Conservation (phyloP, 208 protist species). For the Porcisia hertigi region DNA sequence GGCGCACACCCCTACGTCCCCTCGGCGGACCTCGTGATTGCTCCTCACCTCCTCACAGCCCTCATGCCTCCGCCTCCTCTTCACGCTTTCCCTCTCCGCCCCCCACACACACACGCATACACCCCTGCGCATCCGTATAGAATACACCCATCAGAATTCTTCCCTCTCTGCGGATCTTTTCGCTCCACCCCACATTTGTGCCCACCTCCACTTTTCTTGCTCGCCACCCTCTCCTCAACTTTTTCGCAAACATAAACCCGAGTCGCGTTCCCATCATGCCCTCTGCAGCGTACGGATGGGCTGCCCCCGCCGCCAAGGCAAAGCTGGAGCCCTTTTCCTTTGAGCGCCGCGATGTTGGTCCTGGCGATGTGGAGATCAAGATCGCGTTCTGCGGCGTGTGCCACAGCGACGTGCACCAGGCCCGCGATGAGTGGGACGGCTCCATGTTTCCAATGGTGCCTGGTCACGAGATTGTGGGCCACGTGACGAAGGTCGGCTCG, state of each 20-base stretch:
- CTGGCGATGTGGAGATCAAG: conserved; percentile 60
- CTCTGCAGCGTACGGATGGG: conserved; percentile 47
- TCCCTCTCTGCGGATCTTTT: too few relatives aligned
- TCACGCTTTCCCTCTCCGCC: background rate
- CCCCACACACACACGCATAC: background rate
- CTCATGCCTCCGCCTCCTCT: background rate
- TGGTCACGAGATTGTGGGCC: conserved; percentile 86
- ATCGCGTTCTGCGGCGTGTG: conserved; percentile 81
- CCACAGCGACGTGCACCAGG: conserved; percentile 84
- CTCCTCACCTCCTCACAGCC: background rate
- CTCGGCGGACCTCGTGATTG: background rate
- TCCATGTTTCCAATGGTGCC: conserved; percentile 71
- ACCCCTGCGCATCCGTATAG: background rate
- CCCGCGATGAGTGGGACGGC: conserved; percentile 68
- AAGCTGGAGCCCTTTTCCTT: conserved; percentile 55
- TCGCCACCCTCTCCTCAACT: background rate
- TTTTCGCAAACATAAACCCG: background rate
- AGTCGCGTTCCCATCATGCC: conserved; percentile 31
- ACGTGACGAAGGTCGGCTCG: conserved; percentile 64
- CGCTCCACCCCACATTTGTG: too few relatives aligned
- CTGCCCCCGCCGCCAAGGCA: conserved; percentile 39
- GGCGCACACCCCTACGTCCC: background rate
- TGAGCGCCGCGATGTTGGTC: conserved; percentile 47
- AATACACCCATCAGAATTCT: background rate
- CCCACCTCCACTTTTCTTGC: background rate